Evolutionary conservation across 1,284 basidiomycete genomes (phyloP), one percentile per base, ranked within the genome.

Genomic region (Ustilago hordei): DNA sequence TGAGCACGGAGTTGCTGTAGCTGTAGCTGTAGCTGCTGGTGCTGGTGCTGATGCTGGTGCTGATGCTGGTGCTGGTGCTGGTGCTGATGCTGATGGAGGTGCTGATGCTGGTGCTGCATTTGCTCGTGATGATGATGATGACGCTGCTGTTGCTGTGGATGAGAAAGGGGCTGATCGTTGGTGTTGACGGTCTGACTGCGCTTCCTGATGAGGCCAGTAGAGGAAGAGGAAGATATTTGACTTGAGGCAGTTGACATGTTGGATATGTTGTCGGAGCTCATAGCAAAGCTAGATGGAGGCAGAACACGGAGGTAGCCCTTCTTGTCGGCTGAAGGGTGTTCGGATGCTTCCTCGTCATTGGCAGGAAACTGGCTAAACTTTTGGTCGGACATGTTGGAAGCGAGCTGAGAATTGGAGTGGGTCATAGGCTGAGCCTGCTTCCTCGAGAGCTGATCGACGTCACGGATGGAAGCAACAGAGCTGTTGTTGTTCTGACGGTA

Each of bases 201-300:
- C 59, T 72, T 72, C 36, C 39, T 45, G 2, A 69, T 63, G 39
- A 66, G 15, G 2, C 60, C 75, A 1, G 59, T 60, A 15, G 75
- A 77, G 7, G 69, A 71, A 0, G 75, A 57, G 11, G 73, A 70
- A 6, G 76, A 70, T 28, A 70, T 48, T 55, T 70, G 75, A 36
- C 71, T 74, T 5, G 65, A 70, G 8, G 60, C 47, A 0, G 52
- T 62, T 4, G 70, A 75, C 67, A 75, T 63, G 60, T 66, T 70
- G 54, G 62, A 68, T 19, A 61, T 34, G 38, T 64, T 74, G 58
- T 71, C 71, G 13, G 64, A 60, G 67, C 55, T 67, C 60, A 62
- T 71, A 17, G 57, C 64, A 17, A 64, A 70, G 58, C 67, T 67
- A 11, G 64, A 54, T 1, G 63, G 67, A 17, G 67, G 63, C 41